Evolutionary conservation across 805 yeast species (phyloP).

Genomic region (Priceomyces castillae): DNA sequence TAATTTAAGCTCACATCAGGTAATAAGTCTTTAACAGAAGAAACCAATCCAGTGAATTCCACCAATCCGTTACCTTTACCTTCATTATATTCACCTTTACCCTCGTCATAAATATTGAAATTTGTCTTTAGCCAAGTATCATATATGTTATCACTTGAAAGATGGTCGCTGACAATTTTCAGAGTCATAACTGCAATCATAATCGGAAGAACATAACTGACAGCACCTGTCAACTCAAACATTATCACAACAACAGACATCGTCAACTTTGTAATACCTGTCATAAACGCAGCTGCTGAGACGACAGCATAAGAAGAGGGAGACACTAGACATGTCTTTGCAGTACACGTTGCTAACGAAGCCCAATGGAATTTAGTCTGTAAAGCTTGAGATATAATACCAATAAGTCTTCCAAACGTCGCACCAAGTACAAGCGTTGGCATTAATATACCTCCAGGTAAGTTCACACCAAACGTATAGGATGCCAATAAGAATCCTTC

Average conservation of each 20-base stretch:
- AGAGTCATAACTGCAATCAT: slow-evolving; percentile 80
- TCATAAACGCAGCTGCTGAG: slow-evolving; percentile 80
- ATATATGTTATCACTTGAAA: slow-evolving; percentile 60
- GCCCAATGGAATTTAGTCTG: slow-evolving; percentile 40
- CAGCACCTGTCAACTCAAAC: slow-evolving; percentile 84
- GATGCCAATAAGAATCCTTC: slow-evolving; percentile 62
- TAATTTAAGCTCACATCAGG: slow-evolving; percentile 29
- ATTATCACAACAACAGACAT: slow-evolving; percentile 77
- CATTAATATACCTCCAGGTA: slow-evolving; percentile 68
- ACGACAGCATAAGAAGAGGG: slow-evolving; percentile 88
- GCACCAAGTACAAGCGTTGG: slow-evolving; percentile 67
- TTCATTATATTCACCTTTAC: slow-evolving; percentile 17
- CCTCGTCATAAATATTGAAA: slow-evolving; percentile 22
- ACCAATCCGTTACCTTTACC: slow-evolving; percentile 41
- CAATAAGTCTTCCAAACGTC: slow-evolving; percentile 53
- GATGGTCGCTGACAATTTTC: slow-evolving; percentile 65
- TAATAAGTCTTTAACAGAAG: slow-evolving; percentile 24
- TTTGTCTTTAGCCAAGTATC: slow-evolving; percentile 42
- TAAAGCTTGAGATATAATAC: slow-evolving; percentile 48
- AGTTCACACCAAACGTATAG: slow-evolving; percentile 63
- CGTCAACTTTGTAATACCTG: slow-evolving; percentile 79
- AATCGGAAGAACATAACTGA: slow-evolving; percentile 78
- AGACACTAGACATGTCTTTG: slow-evolving; percentile 57
- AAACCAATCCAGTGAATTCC: slow-evolving; percentile 28
- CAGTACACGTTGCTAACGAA: slow-evolving; percentile 39